Evolutionary conservation across 495 filamentous ascomycete species (phyloP), one percentile per base, ranked within the genome.

Genomic region (Aspergillus diversus): DNA sequence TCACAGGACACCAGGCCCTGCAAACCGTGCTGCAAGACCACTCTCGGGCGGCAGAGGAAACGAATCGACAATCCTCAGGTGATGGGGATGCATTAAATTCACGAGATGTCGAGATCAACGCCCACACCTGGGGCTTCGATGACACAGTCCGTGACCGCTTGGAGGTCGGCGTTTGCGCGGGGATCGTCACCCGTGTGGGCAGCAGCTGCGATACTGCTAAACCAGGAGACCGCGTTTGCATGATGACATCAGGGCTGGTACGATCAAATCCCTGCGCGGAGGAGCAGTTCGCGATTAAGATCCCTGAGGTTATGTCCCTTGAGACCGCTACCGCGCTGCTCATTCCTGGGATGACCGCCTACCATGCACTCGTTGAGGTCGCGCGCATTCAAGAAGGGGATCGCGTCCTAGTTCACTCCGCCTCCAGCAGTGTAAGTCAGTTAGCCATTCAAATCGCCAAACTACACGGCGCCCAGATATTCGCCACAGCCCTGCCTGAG

Each of bases 371-470:
- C 16, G 12, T 56, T 33, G 60, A 74, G 0, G 35, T 73, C 39
- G 74, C 71, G 4, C 68, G 63, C 2, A 46, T 75, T 11, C 7
- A 35, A 6, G 21, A 48, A 1, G 70, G 67, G 4, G 73, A 77
- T 47, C 55, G 13, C 5, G 60, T 77, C 7, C 64, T 77, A 3
- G 70, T 75, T 34, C 73, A 77, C 37, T 46, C 63, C 7, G 74
- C 63, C 7, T 61, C 67, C 5, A 61, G 73, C 37, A 66, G 57
- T 0, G 77, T 83, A 4, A 85, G 85, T 1, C 85, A 87, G 65
- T 82, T 82, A 12, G 81, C 84, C 21, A 81, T 87, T 56, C 65
- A 66, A 27, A 59, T 89, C 6, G 83, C 84, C 0, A 77, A 84
- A 52, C 73, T 77, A 69, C 57, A 80, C 21, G 82, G 81, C 11